These are phyloP conservation scores for Mortierella claussenii DNA, from an alignment of 192 early-diverging fungal genomes.

Conservation along the genomic window DNA sequence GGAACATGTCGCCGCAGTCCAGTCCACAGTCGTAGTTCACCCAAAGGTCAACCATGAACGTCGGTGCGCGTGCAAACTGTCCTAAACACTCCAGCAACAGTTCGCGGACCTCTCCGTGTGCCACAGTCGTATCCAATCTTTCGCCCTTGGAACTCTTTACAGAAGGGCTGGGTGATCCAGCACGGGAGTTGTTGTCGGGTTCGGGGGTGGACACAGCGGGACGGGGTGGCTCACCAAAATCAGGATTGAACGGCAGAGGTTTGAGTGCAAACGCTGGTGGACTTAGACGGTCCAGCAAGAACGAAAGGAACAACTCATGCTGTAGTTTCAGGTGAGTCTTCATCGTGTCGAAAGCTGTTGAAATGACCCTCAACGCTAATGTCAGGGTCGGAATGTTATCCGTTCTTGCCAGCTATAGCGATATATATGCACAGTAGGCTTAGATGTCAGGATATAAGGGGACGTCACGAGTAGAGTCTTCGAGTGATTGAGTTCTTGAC, in stretches of 20 bases:
- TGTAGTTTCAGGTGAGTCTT: conserved; percentile 78
- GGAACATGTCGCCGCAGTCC: conserved; percentile 86
- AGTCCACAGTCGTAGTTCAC: conserved; percentile 94
- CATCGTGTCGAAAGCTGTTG: conserved; percentile 77
- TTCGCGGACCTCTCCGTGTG: conserved; percentile 86
- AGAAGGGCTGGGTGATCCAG: conserved; percentile 48
- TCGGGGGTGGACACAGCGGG: conserved; percentile 26
- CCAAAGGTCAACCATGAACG: conserved; percentile 90
- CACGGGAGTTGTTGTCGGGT: conserved; percentile 28
- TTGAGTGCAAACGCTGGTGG: conserved; percentile 49
- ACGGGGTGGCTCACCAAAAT: conserved; percentile 39
- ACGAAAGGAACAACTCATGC: conserved; percentile 80
- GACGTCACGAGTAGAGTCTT: too few species aligned
- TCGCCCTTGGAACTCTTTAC: conserved; percentile 34
- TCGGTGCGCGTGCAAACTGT: conserved; percentile 78
- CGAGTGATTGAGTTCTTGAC: too few species aligned
- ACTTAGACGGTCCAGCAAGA: conserved; percentile 64
- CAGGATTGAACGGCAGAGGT: conserved; percentile 41
- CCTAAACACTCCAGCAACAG: conserved; percentile 83
- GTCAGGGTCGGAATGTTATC: conserved; percentile 69
- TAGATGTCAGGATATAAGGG: too few species aligned
- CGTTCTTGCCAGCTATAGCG: conserved; percentile 64
- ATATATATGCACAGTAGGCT: too few species aligned
- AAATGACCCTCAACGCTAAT: conserved; percentile 70
- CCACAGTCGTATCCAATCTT: conserved; percentile 34